Evolutionary conservation across 2,329 filamentous ascomycete species (phyloP), one percentile per base, ranked within the genome.

Genomic region (Aspergillus vadensis): DNA sequence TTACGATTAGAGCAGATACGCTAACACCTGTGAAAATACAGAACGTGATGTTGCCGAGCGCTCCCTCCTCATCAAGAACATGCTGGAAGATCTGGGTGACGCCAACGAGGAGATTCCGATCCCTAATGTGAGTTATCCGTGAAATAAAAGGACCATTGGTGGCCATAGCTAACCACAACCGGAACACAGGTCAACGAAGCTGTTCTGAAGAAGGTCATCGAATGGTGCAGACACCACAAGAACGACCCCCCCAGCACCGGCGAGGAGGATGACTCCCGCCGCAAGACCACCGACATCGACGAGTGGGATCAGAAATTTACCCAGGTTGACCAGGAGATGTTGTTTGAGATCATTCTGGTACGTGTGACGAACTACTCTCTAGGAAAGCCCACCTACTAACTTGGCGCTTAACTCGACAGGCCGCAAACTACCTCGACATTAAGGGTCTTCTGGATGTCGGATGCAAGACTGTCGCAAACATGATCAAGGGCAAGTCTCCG

Each of bases 271-370:
- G 94, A 98, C 72, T 92, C 89, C 54, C 91, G 95, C 70, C 97
- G 97, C 85, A 97, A 97, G 87, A 97, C 93, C 1, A 98, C 95
- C 50, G 95, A 99, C 71, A 99, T 99, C 67, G 95, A 98, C 62
- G 95, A 99, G 80, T 99, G 95, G 95, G 95, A 99, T 71, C 94
- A 98, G 79, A 99, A 99, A 81, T 99, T 98, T 79, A 98, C 99
- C 95, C 94, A 98, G 80, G 95, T 99, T 17, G 95, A 99, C 77
- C 95, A 99, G 76, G 95, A 99, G 81, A 98, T 99, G 95, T 86
- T 99, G 1, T 99, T 99, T 69, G 95, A 99, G 83, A 98, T 99
- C 74, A 99, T 99, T 70, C 85, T 99, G 25, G 92, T 95, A 85
- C 61, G 89, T 83, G 8, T 23, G n/a, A 8, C 23, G 50, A 38